These are phyloP conservation scores for sweet orange (Citrus sinensis) DNA, from an alignment of 345 rosid genomes.

Conservation along the genomic window DVS_A1.0 CM039167.1:13570501-13571000, in stretches of 20 bases:
- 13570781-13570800: slow-evolving; percentile 4
- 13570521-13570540: slow-evolving; percentile 1
- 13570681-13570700: neutral
- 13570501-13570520: neutral
- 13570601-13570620: neutral
- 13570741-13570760: neutral
- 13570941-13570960: neutral
- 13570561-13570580: neutral
- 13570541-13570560: neutral
- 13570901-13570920: neutral
- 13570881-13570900: neutral
- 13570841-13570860: neutral
- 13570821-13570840: neutral
- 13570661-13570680: neutral
- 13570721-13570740: neutral
- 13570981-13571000: neutral
- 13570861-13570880: neutral
- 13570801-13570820: neutral
- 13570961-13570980: neutral
- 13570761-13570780: slow-evolving; percentile 4
- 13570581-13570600: neutral
- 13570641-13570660: slow-evolving; percentile 10
- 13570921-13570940: neutral
- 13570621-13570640: neutral
- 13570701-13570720: neutral